phyloP scores from a whole-genome alignment of 2,329 filamentous ascomycete species.

The Diaporthe ampelina region DNA sequence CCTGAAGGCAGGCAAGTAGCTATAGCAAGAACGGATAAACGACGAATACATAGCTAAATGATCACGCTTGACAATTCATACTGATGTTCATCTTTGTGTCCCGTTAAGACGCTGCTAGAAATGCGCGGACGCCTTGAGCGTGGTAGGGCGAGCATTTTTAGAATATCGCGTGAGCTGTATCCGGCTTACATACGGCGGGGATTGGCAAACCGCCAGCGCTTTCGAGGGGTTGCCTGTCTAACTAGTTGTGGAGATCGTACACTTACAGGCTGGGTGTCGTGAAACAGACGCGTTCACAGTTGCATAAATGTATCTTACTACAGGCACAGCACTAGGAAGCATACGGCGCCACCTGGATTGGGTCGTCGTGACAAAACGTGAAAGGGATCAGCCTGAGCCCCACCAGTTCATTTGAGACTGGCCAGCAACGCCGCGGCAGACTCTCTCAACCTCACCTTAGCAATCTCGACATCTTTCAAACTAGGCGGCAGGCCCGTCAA shows the following conservation, averaged over 20 bases:
- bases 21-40: not conserved
- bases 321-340: too few relatives aligned
- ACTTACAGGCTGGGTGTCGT: not conserved
- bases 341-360: not conserved
- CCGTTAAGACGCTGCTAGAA: too few relatives aligned
- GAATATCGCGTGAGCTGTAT: not conserved
- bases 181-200: too few relatives aligned
- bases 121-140: not conserved
- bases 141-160: not conserved
- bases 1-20: slow-evolving; percentile 22
- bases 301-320: not conserved
- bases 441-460: slow-evolving; percentile 33
- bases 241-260: too few relatives aligned
- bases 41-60: not conserved
- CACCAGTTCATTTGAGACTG: not conserved
- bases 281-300: not conserved
- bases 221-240: too few relatives aligned
- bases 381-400: too few relatives aligned
- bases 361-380: not conserved
- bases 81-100: rapidly evolving
- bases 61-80: rapidly evolving
- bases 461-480: slow-evolving; percentile 29
- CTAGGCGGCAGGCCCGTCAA: slow-evolving; percentile 38
- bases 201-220: too few relatives aligned
- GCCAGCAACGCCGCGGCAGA: slow-evolving; percentile 26